Percentiles rank a stretch among this genome's conserved stretches.
Conservation (phyloP, 805 yeast genomes). For the Lachancea thermotolerans region DNA sequence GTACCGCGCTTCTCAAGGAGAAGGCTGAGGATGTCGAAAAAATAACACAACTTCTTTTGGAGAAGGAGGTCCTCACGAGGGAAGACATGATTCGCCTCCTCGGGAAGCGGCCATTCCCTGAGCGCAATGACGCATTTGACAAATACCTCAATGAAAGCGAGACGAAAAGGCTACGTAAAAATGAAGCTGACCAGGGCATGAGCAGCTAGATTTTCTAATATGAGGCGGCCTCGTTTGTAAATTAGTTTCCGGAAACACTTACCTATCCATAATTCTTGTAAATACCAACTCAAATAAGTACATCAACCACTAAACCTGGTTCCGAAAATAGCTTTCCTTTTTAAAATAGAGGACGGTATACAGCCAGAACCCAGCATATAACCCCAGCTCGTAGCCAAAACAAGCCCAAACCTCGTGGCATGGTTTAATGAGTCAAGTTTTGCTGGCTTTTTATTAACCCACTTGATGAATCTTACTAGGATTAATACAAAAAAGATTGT, state of each 20-base stretch:
- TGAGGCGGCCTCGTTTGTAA: neutral
- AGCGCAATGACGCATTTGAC: conserved; percentile 77
- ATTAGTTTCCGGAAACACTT: neutral
- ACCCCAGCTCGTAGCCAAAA: too few relatives aligned
- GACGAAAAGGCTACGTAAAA: conserved; percentile 20
- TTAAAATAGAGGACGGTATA: too few relatives aligned
- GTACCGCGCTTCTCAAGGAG: conserved; percentile 60
- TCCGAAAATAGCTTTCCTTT: too few relatives aligned
- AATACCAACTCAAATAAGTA: neutral
- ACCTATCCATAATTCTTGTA: neutral
- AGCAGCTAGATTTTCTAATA: neutral
- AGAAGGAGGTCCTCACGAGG: conserved; percentile 85
- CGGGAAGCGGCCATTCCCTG: conserved; percentile 90
- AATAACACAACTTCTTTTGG: conserved; percentile 80
- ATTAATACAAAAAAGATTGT: too few relatives aligned
- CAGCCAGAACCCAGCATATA: too few relatives aligned
- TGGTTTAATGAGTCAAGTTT: too few relatives aligned
- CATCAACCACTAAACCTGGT: neutral
- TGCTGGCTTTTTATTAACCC: too few relatives aligned
- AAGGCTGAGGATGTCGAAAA: conserved; percentile 69
- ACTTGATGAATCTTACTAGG: too few relatives aligned
- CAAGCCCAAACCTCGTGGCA: too few relatives aligned
- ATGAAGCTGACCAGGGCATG: conserved; percentile 16
- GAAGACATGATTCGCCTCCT: conserved; percentile 86
- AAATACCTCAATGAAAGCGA: conserved; percentile 28